A percentile compares a stretch with the other conserved stretches of the same genome.
Conservation (phyloP, 345 rosid species). For the Rhizophora mangle region DNA sequence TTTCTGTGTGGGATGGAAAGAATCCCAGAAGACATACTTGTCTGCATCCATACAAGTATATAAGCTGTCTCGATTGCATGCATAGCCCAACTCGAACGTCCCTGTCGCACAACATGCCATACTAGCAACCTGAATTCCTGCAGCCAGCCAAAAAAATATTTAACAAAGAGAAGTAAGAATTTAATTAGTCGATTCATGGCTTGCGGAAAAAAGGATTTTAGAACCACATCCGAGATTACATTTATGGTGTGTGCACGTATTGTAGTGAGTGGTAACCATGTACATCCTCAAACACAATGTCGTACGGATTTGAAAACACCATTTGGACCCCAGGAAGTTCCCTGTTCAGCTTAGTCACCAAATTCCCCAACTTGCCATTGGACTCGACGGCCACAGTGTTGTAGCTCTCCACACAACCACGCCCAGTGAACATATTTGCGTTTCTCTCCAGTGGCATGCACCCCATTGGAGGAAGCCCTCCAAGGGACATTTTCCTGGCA, state of each 20-base stretch:
- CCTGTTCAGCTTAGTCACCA: constrained; percentile 38
- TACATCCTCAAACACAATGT: constrained; percentile 3
- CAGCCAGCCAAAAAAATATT: not conserved
- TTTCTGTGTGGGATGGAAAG: constrained; percentile 72
- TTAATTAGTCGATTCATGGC: not conserved
- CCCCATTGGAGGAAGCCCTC: constrained; percentile 70
- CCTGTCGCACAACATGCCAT: constrained; percentile 72
- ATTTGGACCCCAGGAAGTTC: constrained; percentile 45
- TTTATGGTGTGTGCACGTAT: no score
- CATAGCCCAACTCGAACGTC: constrained; percentile 77
- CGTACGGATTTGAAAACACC: constrained; percentile 34
- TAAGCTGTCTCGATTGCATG: constrained; percentile 38
- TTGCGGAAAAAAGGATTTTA: no score
- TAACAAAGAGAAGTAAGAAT: not conserved
- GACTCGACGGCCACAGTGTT: constrained; percentile 47
- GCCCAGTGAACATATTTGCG: constrained; percentile 31
- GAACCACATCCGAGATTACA: no score
- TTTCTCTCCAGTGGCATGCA: constrained; percentile 65
- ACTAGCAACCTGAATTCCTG: constrained; percentile 49
- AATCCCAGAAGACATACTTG: constrained; percentile 72
- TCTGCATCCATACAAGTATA: constrained; percentile 56
- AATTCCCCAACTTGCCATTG: constrained; percentile 38
- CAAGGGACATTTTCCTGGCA: constrained; percentile 47
- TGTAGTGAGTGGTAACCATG: not conserved
- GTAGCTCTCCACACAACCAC: constrained; percentile 37